Percentiles rank a stretch among this genome's conserved stretches.
Evolutionary conservation across 2,329 filamentous ascomycete genomes (phyloP).

Genomic region (Graphium sp.): DNA sequence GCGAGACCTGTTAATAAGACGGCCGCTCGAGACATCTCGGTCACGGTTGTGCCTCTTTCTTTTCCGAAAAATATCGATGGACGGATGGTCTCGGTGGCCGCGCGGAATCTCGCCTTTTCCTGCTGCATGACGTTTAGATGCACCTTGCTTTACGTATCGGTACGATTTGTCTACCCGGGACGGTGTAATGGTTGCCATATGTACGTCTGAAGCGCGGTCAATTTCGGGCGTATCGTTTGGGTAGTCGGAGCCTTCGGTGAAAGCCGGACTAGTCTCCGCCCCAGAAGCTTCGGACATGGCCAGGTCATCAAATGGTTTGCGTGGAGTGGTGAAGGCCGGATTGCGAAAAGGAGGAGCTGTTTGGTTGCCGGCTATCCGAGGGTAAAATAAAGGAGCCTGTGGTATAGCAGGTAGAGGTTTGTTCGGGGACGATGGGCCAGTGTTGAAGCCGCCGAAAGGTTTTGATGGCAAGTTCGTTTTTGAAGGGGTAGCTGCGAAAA

Average conservation of each 20-base stretch:
- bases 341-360: slow-evolving; percentile 40
- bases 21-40: slow-evolving; percentile 31
- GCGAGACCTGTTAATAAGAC: no score
- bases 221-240: slow-evolving; percentile 33
- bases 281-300: slow-evolving; percentile 37
- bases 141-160: slow-evolving; percentile 22
- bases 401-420: slow-evolving; percentile 21
- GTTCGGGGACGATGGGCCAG: slow-evolving; percentile 17
- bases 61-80: slow-evolving; percentile 31
- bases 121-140: slow-evolving; percentile 24
- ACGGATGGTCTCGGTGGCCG: slow-evolving; percentile 19
- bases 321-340: slow-evolving; percentile 46
- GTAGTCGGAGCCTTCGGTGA: slow-evolving; percentile 38
- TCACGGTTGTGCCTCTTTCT: slow-evolving; percentile 33
- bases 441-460: slow-evolving; percentile 15
- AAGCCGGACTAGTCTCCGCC: slow-evolving; percentile 42
- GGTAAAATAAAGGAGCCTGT: slow-evolving; percentile 27
- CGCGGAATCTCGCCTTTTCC: slow-evolving; percentile 50
- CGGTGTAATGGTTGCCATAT: slow-evolving; percentile 27
- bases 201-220: slow-evolving; percentile 24
- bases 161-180: slow-evolving; percentile 26
- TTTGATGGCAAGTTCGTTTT: slow-evolving; percentile 16
- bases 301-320: slow-evolving; percentile 36
- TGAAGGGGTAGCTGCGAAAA: slow-evolving; percentile 15
- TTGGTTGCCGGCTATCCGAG: slow-evolving; percentile 18